Conservation (phyloP, 148 eudicot genomes). For the Pharnaceum exiguum region DNA sequence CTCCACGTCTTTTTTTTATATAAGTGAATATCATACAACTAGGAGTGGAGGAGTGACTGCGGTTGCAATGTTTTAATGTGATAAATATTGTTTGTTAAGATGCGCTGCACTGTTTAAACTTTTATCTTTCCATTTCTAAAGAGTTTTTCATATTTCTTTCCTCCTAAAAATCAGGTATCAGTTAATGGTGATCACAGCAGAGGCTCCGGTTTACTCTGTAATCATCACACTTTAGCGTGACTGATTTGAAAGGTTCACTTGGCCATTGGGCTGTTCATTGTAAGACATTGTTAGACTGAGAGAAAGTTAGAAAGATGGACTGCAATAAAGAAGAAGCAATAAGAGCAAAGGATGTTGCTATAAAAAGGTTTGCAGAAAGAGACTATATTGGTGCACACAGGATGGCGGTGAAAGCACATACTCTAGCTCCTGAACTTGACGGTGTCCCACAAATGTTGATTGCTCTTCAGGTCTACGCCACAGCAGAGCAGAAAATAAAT, state of each 20-base stretch:
- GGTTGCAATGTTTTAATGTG: no score
- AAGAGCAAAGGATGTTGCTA: constrained; percentile 39
- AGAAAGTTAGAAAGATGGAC: constrained; percentile 24
- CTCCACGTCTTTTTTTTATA: no score
- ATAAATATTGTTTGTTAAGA: no score
- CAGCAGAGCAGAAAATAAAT: constrained; percentile 18
- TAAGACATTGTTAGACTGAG: neutral
- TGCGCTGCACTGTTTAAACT: no score
- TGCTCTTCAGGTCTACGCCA: constrained; percentile 27
- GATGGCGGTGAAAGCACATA: constrained; percentile 38
- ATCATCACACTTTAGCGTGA: neutral
- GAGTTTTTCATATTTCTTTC: neutral
- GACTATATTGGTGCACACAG: constrained; percentile 32
- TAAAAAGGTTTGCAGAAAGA: constrained; percentile 27
- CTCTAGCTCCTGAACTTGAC: constrained; percentile 32
- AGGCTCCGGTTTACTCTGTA: neutral
- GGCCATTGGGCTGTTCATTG: neutral
- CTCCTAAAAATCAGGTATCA: constrained; percentile 4
- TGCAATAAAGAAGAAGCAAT: constrained; percentile 48
- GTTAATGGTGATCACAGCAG: neutral
- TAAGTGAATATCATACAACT: no score
- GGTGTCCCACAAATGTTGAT: constrained; percentile 32
- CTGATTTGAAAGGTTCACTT: neutral
- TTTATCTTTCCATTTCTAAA: no score
- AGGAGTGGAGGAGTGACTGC: no score